Evolutionary conservation across 805 yeast genomes (phyloP), one percentile per base, ranked within the genome.

Genomic region (Teunomyces cretensis): DNA sequence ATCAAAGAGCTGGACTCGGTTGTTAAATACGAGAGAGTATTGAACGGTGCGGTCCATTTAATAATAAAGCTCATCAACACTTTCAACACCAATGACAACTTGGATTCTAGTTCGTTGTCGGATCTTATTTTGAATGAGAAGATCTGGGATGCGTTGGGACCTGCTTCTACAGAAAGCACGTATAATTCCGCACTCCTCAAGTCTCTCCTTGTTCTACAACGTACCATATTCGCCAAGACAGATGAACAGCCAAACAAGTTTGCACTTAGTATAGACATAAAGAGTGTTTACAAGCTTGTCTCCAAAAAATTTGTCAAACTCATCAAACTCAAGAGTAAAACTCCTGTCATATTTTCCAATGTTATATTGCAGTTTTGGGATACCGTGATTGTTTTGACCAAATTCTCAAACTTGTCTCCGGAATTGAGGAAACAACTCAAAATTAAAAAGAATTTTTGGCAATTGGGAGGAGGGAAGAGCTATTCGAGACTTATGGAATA

Each of bases 1-100:
- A 76, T 82, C 14, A 75, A 81, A 3, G 76, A 75, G 40, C 87
- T 83, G 37, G 96, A 89, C 48, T 75, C 87, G 0, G 69, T 70
- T 24, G 64, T 81, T 14, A 88, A 87, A 58, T 87, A 81, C 56
- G 70, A 73, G 24, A 68, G 95, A 46, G 73, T 84, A 2, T 56
- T 81, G 12, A 71, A 74, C 30, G 68, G 81, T 6, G 65, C 83
- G 1, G 52, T 86, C 6, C 65, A 65, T 36, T 64, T 84, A 61
- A 55, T 83, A n/a, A 67, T 64, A 14, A 68, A 62, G 36, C 13
- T 47, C 13, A 41, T 46, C n/a, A 16, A 28, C n/a, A 28, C 39
- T n/a, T 33, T 13, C 38, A 17, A 32, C 24, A 17, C 19, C 9
- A 33, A 31, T 8, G 46, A 39, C 13, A 15, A 26, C 27, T 30